phyloP scores from a whole-genome alignment of 352 stramenopile species.

The Phytophthora sojae region DNA sequence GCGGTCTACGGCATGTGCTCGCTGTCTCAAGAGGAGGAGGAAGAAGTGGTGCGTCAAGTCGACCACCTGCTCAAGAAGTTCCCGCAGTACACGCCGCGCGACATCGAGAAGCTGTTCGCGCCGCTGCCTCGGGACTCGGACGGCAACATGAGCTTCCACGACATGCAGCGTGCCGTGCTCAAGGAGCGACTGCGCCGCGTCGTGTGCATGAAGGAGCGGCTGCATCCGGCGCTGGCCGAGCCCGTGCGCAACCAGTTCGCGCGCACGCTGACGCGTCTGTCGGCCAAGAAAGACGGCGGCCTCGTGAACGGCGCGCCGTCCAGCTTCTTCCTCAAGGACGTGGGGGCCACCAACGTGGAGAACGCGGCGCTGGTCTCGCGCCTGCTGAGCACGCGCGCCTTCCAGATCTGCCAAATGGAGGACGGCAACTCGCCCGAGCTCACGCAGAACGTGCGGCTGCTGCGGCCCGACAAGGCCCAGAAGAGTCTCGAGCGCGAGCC shows the following conservation, averaged over 20 bases:
- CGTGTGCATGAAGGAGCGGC: conserved; percentile 73
- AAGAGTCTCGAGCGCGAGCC: conserved; percentile 29
- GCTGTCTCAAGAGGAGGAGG: conserved; percentile 71
- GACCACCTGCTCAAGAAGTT: conserved; percentile 71
- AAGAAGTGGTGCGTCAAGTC: conserved; percentile 80
- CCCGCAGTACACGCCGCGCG: conserved; percentile 66
- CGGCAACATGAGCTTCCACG: conserved; percentile 79
- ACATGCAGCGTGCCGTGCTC: conserved; percentile 74
- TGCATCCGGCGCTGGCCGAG: conserved; percentile 58
- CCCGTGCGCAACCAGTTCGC: conserved; percentile 63
- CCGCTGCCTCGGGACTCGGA: conserved; percentile 46
- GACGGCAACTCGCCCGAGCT: conserved; percentile 81
- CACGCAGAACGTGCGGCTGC: conserved; percentile 85
- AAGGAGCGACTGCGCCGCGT: conserved; percentile 70
- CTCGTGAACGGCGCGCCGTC: conserved; percentile 46
- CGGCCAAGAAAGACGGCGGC: conserved; percentile 45
- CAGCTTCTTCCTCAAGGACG: conserved; percentile 81
- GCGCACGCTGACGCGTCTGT: conserved; percentile 50
- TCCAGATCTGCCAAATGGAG: conserved; percentile 86
- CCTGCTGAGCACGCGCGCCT: conserved; percentile 80
- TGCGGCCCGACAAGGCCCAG: conserved; percentile 53
- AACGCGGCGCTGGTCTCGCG: conserved; percentile 68
- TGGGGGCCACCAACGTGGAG: conserved; percentile 73
- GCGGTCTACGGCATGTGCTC: conserved; percentile 70
- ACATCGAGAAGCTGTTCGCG: conserved; percentile 72